Percentiles rank a stretch among this genome's conserved stretches.
phyloP scores from a whole-genome alignment of 2,329 filamentous ascomycete species.

The Apiospora hydei region DNA sequence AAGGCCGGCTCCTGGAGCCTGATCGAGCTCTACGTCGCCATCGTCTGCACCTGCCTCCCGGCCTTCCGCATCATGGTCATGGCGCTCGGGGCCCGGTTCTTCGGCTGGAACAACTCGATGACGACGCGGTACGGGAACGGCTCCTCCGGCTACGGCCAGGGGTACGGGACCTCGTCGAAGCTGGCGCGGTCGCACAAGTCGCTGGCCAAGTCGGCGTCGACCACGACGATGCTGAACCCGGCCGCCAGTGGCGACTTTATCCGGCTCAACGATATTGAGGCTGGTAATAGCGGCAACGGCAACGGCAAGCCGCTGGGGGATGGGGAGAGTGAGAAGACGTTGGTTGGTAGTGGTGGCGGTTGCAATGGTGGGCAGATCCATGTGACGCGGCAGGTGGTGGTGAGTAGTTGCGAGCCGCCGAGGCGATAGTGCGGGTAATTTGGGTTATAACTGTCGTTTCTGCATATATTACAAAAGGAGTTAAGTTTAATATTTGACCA shows the following conservation, averaged over 20 bases:
- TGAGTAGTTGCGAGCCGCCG: not conserved
- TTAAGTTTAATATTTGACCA: not conserved
- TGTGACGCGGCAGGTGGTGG: not conserved
- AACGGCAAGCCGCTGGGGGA: not conserved
- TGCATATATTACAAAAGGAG: not conserved
- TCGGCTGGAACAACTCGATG: slow-evolving; percentile 16
- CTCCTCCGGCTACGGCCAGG: slow-evolving; percentile 5
- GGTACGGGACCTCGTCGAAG: not conserved
- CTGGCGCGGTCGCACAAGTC: not conserved
- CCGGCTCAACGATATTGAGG: slow-evolving; percentile 14
- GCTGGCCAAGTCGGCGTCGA: not conserved
- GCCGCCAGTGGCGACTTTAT: slow-evolving; percentile 3
- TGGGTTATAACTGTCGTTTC: not conserved
- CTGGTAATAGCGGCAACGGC: not conserved
- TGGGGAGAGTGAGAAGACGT: not conserved
- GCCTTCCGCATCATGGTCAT: slow-evolving; percentile 38
- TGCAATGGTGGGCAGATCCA: not conserved
- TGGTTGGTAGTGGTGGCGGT: not conserved
- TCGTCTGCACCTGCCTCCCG: slow-evolving; percentile 53
- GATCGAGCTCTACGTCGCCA: slow-evolving; percentile 50
- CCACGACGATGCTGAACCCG: not conserved
- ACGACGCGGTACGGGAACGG: not conserved
- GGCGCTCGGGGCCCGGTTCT: slow-evolving; percentile 23
- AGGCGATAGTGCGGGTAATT: not conserved
- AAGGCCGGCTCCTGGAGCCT: slow-evolving; percentile 49